phyloP scores from a whole-genome alignment of 257 asterid genomes.

The Scutellaria baicalensis region DNA sequence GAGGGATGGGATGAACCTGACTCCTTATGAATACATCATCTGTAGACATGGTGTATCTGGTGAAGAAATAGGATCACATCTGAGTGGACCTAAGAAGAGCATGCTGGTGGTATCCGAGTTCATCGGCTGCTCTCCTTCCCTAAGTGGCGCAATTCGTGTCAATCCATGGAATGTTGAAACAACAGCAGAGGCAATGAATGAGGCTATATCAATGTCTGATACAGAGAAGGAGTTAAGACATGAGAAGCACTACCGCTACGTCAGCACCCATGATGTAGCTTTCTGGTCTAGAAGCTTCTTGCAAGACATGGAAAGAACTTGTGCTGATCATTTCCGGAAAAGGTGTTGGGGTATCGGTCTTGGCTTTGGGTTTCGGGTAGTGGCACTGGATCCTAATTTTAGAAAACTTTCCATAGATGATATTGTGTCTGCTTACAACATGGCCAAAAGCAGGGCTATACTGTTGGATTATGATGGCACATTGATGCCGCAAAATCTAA shows the following conservation, averaged over 20 bases:
- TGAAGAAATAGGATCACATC: slow-evolving; percentile 34
- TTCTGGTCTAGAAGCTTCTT: slow-evolving; percentile 81
- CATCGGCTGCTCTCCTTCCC: slow-evolving; percentile 81
- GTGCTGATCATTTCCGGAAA: slow-evolving; percentile 67
- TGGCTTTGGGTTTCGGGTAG: slow-evolving; percentile 81
- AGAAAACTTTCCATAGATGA: slow-evolving; percentile 62
- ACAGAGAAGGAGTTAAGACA: slow-evolving; percentile 70
- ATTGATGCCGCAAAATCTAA: slow-evolving; percentile 67
- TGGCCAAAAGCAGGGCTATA: slow-evolving; percentile 64
- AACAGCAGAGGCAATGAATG: slow-evolving; percentile 71
- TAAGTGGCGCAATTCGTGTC: slow-evolving; percentile 74
- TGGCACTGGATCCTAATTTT: slow-evolving; percentile 73
- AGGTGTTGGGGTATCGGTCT: slow-evolving; percentile 78
- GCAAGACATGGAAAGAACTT: slow-evolving; percentile 81
- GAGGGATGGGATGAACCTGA: slow-evolving; percentile 74
- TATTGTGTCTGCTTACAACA: slow-evolving; percentile 49
- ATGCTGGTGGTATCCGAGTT: slow-evolving; percentile 81
- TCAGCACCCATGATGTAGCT: slow-evolving; percentile 65
- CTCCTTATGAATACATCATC: slow-evolving; percentile 69
- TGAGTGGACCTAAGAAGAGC: slow-evolving; percentile 57
- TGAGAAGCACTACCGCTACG: slow-evolving; percentile 78
- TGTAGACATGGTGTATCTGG: slow-evolving; percentile 64
- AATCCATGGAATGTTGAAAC: slow-evolving; percentile 81
- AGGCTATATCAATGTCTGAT: slow-evolving; percentile 62
- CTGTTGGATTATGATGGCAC: slow-evolving; percentile 86